These are phyloP conservation scores for Monilinia fructigena DNA, from an alignment of 2,329 filamentous ascomycete genomes.

Conservation along the genomic window DNA sequence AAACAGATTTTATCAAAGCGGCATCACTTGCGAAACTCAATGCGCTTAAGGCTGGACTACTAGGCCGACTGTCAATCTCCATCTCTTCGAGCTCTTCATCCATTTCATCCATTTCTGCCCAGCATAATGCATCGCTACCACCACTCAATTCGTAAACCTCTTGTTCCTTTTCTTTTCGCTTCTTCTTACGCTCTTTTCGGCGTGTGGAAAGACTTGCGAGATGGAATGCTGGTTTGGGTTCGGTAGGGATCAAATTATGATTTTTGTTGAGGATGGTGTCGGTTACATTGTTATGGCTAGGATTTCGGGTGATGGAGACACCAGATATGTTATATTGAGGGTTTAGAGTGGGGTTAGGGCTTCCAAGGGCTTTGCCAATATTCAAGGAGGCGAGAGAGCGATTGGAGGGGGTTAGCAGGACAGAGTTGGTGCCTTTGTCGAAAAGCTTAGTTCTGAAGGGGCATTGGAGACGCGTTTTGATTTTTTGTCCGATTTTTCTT, in stretches of 20 bases:
- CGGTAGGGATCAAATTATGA: background rate
- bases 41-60: background rate
- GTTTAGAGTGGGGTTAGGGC: conserved; percentile 1
- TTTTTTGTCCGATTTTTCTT: conserved; percentile 12
- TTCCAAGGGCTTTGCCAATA: conserved; percentile 18
- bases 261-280: conserved; percentile 2
- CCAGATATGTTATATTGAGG: background rate
- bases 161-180: conserved; percentile 11
- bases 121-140: conserved; percentile 19
- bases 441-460: conserved; percentile 18
- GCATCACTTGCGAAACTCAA: conserved; percentile 12
- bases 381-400: conserved; percentile 8
- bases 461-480: conserved; percentile 12
- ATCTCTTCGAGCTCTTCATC: conserved; percentile 13
- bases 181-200: conserved; percentile 21
- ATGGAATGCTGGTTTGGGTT: conserved; percentile 18
- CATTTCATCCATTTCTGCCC: conserved; percentile 18
- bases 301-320: background rate
- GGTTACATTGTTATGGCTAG: background rate
- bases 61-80: conserved; percentile 6
- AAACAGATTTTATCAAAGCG: conserved; percentile 1
- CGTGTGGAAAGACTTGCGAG: conserved; percentile 18
- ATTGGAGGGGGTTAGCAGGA: conserved; percentile 15
- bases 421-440: conserved; percentile 19
- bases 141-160: conserved; percentile 22